Percentiles rank a stretch among this genome's conserved stretches.
phyloP scores from a whole-genome alignment of 2,329 filamentous ascomycete species.

The Shiraia sp. region DNA sequence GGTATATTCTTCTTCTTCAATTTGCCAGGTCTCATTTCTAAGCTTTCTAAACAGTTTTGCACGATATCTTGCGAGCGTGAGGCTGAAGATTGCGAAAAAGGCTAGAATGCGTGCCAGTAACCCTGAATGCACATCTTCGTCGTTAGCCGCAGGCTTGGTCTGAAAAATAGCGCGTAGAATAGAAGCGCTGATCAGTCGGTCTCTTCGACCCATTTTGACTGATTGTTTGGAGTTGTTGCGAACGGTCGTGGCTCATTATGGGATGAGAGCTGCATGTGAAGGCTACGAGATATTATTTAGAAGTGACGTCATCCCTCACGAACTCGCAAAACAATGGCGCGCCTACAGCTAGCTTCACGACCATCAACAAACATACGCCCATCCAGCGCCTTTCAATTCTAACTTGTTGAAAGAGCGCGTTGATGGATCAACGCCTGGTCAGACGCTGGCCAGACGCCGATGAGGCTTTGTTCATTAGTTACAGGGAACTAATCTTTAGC shows the following conservation, averaged over 20 bases:
- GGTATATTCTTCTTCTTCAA: constrained; percentile 59
- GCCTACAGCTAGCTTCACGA: too few relatives aligned
- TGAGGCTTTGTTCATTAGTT: constrained; percentile 2
- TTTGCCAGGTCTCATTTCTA: constrained; percentile 56
- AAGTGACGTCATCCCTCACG: constrained; percentile 11
- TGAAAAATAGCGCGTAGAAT: constrained; percentile 44
- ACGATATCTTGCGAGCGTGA: constrained; percentile 54
- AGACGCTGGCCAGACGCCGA: background rate
- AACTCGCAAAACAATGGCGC: too few relatives aligned
- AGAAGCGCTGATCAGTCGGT: constrained; percentile 42
- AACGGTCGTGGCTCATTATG: background rate
- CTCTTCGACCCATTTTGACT: constrained; percentile 39
- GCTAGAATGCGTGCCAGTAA: constrained; percentile 52
- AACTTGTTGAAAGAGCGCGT: too few relatives aligned
- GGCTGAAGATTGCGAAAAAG: constrained; percentile 59
- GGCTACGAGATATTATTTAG: background rate
- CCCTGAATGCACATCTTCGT: constrained; percentile 24
- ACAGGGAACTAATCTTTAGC: constrained; percentile 3
- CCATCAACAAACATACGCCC: too few relatives aligned
- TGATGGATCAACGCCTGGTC: background rate
- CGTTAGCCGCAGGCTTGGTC: constrained; percentile 16
- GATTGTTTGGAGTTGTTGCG: constrained; percentile 2
- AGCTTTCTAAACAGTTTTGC: constrained; percentile 56
- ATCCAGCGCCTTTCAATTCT: too few relatives aligned
- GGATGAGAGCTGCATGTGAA: background rate